Evolutionary conservation across 331 rosid species (phyloP).

Genomic region (Telfairia occidentalis): DNA sequence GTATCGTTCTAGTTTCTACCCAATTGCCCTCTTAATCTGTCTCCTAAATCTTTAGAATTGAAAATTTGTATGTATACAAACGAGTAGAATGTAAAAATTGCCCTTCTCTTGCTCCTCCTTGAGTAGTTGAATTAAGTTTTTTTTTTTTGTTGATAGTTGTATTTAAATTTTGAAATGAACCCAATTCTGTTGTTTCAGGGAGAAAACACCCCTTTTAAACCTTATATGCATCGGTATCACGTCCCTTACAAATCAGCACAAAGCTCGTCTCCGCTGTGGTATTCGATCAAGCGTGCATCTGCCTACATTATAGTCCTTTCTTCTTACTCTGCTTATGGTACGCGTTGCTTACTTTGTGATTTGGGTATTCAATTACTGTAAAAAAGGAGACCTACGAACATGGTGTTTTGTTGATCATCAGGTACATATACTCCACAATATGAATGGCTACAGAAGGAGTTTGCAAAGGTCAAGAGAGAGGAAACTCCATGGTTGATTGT

Average conservation of each 20-base stretch:
- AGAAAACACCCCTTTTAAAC: constrained; percentile 38
- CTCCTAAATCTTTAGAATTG: too few species aligned
- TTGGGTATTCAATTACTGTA: neutral
- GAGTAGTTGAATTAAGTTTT: too few species aligned
- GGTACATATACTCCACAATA: constrained; percentile 71
- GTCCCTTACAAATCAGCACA: constrained; percentile 32
- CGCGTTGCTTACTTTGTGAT: neutral
- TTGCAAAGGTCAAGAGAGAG: constrained; percentile 48
- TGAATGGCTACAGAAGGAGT: constrained; percentile 49
- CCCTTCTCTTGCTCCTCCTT: too few species aligned
- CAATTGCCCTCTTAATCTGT: too few species aligned
- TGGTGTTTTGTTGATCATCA: constrained; percentile 1
- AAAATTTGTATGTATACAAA: too few species aligned
- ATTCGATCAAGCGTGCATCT: constrained; percentile 46
- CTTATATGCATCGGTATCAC: constrained; percentile 30
- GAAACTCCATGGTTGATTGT: constrained; percentile 83
- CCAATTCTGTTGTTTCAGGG: constrained; percentile 22
- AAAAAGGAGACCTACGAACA: neutral
- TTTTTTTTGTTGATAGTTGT: too few species aligned
- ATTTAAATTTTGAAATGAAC: neutral
- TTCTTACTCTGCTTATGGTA: constrained; percentile 43
- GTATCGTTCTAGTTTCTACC: neutral
- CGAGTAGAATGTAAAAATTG: too few species aligned
- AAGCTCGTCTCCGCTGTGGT: constrained; percentile 39
- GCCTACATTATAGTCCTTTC: constrained; percentile 35